phyloP scores from a whole-genome alignment of 164 flowering plant genomes.

The Euptelea pleiosperma region DNA sequence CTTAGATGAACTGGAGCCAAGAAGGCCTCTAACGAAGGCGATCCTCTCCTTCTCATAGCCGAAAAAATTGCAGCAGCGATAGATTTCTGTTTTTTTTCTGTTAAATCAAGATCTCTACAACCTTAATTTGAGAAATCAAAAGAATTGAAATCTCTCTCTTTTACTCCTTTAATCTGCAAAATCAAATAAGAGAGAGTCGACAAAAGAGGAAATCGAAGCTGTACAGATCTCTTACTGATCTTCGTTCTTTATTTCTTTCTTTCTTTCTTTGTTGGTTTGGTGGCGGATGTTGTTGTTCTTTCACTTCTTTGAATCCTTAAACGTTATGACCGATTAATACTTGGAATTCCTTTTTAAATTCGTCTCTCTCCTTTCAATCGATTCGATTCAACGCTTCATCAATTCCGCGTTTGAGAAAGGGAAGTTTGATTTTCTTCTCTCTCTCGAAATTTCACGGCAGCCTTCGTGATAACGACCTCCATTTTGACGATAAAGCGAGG shows the following conservation, averaged over 20 bases:
- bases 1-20: slow-evolving; percentile 73
- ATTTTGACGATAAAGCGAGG: slow-evolving; percentile 15
- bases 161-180: neutral
- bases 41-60: slow-evolving; percentile 62
- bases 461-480: slow-evolving; percentile 14
- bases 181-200: neutral
- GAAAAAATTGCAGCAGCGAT: slow-evolving; percentile 54
- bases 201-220: neutral
- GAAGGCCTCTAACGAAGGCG: slow-evolving; percentile 77
- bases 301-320: slow-evolving; percentile 14
- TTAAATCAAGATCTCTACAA: neutral
- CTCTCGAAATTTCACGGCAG: slow-evolving; percentile 18
- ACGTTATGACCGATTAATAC: neutral
- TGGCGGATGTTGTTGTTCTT: too few relatives aligned
- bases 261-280: too few relatives aligned
- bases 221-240: neutral
- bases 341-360: slow-evolving; percentile 3
- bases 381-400: neutral
- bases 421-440: slow-evolving; percentile 4
- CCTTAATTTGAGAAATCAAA: neutral
- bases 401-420: slow-evolving; percentile 15
- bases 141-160: too few relatives aligned
- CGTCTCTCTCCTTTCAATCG: neutral
- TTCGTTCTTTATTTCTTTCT: too few relatives aligned
- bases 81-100: too few relatives aligned